Base-by-base conservation (phyloP, 441 rosid genomes). In the Syzygium malaccense region DNA sequence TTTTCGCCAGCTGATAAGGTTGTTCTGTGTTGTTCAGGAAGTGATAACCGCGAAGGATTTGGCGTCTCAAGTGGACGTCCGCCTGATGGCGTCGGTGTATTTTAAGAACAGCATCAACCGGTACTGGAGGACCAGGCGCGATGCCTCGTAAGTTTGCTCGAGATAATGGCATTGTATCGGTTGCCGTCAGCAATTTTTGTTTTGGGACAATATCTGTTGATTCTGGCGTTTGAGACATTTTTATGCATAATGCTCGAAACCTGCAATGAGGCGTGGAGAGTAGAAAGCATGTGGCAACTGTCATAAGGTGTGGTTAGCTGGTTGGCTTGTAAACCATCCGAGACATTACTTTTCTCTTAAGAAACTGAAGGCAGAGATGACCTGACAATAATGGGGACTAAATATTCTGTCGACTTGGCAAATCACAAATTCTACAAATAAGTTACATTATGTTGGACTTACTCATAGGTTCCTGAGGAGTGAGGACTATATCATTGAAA, bases 41-140 rank as follows among this genome's bases (percentile, higher is more conserved):
- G 98, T 98, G 88, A 98, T 98, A 91, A 92, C 96, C 53, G 94
- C 99, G 26, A 95, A 95, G 92, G 98, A 97, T 94, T 94, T 98
- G 92, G 97, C 91, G n/a, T 92, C 97, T 88, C 99, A 95, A 79
- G 97, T 95, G 79, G 98, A 96, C 90, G 96, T 98, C 92, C 92
- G 99, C 37, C 91, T 98, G 90, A 91, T 96, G 98, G 99, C 99
- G 33, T 93, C 99, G 12, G 99, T 97, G 20, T 97, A 97, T 91
- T 96, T 98, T 87, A 98, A 97, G 92, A 98, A 98, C 88, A 94
- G 99, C 91, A 93, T 97, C 57, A 96, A 91, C 88, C 98, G 99
- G 26, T 93, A 96, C 84, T 98, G 99, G 99, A 96, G 98, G 92
- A 95, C 89, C 89, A 92, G 99, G 89, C 96, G 98, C 83, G 96